A percentile compares a stretch with the other conserved stretches of the same genome.
phyloP scores from a whole-genome alignment of 2,329 filamentous ascomycete species.

The Scytalidium sp. region DNA sequence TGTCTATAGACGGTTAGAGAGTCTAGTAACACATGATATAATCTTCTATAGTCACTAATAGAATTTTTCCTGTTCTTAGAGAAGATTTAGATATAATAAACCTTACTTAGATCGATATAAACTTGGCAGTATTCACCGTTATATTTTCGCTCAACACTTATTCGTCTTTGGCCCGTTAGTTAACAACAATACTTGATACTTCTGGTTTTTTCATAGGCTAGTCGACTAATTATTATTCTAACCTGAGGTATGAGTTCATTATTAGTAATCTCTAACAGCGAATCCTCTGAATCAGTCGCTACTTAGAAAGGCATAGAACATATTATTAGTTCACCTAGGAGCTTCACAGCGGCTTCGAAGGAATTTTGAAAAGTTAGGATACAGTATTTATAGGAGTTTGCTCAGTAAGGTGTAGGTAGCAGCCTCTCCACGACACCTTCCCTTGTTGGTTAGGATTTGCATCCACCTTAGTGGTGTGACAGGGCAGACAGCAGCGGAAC shows the following conservation, averaged over 20 bases:
- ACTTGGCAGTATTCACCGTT: no score
- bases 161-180: conserved; percentile 54
- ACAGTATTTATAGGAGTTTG: background rate
- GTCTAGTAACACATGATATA: no score
- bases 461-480: background rate
- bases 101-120: no score
- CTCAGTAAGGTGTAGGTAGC: background rate
- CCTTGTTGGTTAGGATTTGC: background rate
- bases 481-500: background rate
- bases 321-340: background rate
- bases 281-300: background rate
- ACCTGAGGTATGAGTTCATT: background rate
- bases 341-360: background rate
- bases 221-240: conserved; percentile 63
- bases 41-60: no score
- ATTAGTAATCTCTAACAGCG: background rate
- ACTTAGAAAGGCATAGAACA: background rate
- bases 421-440: background rate
- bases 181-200: conserved; percentile 73
- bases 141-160: conserved; percentile 79
- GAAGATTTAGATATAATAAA: no score
- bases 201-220: conserved; percentile 61
- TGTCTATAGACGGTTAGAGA: no score
- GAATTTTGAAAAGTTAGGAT: conserved; percentile 1
- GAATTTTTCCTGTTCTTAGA: no score